Percentiles rank a stretch among this genome's conserved stretches.
Conservation (phyloP, 208 protist species). For the Phytomonas serpens region DNA sequence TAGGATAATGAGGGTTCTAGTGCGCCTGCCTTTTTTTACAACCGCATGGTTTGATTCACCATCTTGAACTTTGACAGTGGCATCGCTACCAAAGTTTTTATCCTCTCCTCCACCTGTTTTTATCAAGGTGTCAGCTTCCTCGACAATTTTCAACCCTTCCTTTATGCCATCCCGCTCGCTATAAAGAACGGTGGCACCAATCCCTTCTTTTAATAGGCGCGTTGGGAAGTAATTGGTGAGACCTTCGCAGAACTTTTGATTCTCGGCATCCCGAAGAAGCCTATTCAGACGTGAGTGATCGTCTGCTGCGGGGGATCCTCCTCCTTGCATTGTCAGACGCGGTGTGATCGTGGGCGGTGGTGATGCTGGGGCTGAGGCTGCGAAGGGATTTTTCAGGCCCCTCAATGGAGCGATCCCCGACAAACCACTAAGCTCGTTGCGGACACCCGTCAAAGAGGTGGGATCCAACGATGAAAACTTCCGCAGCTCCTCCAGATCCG, state of each 20-base stretch:
- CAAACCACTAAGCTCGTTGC: not conserved
- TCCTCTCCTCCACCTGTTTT: not conserved
- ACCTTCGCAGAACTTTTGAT: not conserved
- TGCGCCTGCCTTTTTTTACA: not conserved
- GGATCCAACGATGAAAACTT: not conserved
- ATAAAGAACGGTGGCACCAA: not conserved
- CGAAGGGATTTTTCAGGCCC: not conserved
- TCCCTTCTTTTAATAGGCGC: not conserved
- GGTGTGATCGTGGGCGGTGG: not conserved
- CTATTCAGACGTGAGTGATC: not conserved
- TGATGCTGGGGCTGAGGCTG: not conserved
- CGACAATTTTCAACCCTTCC: not conserved
- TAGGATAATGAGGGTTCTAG: not conserved
- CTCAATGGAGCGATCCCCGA: not conserved
- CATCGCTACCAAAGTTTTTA: not conserved
- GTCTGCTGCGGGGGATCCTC: too few relatives aligned
- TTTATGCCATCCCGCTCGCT: not conserved
- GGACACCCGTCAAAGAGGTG: not conserved
- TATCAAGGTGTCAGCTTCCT: not conserved
- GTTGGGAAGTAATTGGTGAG: not conserved
- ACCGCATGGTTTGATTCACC: not conserved
- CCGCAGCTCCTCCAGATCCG: not conserved
- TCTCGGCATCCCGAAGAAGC: not conserved
- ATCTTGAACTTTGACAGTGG: not conserved
- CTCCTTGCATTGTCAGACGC: not conserved